Conservation (phyloP, 805 yeast genomes). For the Kodamaea sagamina region DNA sequence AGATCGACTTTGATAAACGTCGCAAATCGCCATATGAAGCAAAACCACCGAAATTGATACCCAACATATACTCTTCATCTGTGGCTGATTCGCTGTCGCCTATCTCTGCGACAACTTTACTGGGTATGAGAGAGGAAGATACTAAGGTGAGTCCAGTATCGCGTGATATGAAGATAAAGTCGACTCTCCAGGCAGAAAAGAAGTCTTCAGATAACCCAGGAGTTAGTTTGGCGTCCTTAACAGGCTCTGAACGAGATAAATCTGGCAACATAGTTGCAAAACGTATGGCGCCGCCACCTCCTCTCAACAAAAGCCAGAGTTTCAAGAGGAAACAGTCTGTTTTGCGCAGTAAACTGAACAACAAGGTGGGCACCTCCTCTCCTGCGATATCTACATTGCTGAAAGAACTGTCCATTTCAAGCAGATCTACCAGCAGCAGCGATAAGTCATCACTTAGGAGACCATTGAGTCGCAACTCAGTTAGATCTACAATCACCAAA, state of each 20-base stretch:
- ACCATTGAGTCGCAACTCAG: conserved; percentile 7
- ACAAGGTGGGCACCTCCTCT: neutral
- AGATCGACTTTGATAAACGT: conserved; percentile 79
- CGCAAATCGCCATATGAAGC: conserved; percentile 70
- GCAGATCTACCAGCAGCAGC: conserved; percentile 16
- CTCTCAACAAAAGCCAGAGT: conserved; percentile 29
- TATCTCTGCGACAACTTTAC: conserved; percentile 36
- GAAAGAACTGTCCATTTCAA: conserved; percentile 14
- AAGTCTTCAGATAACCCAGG: neutral
- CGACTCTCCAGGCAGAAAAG: neutral
- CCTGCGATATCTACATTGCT: conserved; percentile 8
- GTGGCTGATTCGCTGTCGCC: conserved; percentile 38
- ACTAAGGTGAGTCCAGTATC: neutral
- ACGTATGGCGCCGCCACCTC: conserved; percentile 74
- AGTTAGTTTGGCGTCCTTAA: neutral
- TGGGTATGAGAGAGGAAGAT: conserved; percentile 8
- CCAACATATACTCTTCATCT: conserved; percentile 38
- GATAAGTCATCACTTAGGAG: conserved; percentile 6
- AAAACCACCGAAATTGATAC: conserved; percentile 40
- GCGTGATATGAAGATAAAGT: neutral
- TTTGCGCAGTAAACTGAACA: conserved; percentile 6
- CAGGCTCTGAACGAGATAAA: conserved; percentile 12
- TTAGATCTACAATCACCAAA: conserved; percentile 13
- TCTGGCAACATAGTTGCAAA: conserved; percentile 55
- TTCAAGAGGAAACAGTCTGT: conserved; percentile 13